Conservation (phyloP, 2,329 filamentous ascomycete genomes). For the Sclerotinia borealis region DNA sequence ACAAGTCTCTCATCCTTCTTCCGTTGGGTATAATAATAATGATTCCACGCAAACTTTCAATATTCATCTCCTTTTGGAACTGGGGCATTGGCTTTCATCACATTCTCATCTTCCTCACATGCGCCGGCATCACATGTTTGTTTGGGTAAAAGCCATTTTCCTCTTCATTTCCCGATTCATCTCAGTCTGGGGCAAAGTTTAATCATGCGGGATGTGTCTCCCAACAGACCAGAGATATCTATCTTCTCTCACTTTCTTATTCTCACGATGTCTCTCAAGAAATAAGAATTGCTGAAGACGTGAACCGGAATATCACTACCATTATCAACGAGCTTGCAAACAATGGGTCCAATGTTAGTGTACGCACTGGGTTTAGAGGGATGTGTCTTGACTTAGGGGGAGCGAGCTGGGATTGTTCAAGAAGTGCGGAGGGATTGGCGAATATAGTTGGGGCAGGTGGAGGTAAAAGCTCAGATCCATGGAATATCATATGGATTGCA, state of each 20-base stretch:
- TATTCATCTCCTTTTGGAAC: neutral
- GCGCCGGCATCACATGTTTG: neutral
- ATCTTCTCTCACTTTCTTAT: neutral
- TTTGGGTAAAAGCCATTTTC: neutral
- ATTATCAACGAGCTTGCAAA: neutral
- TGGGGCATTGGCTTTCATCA: neutral
- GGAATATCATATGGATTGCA: neutral
- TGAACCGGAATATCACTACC: neutral
- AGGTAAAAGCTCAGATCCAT: neutral
- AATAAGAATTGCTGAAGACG: neutral
- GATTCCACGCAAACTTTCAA: neutral
- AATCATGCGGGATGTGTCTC: neutral
- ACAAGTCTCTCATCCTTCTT: neutral
- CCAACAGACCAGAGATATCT: neutral
- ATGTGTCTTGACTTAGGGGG: neutral
- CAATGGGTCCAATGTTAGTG: neutral
- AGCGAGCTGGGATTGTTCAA: neutral
- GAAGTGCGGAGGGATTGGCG: neutral
- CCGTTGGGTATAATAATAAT: neutral
- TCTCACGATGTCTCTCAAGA: neutral
- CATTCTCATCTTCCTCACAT: neutral
- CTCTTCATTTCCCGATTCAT: neutral
- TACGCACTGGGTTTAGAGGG: neutral
- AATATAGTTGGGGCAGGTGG: neutral
- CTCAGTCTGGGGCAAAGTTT: neutral